phyloP scores from a whole-genome alignment of 2,329 filamentous ascomycete species.

The Arthrobotrys sinensis region DNA sequence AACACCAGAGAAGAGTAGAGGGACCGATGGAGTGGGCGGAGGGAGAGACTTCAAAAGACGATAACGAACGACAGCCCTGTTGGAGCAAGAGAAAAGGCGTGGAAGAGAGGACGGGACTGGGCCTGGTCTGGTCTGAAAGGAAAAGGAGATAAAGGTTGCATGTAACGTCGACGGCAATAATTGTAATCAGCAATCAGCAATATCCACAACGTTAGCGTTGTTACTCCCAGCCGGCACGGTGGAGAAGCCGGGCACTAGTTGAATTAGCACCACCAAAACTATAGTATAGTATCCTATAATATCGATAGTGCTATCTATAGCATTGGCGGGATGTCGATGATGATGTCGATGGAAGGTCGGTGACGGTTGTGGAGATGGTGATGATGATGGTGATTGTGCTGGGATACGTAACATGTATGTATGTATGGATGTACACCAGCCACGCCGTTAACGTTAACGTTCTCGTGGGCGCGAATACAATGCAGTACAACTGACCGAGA shows the following conservation, averaged over 20 bases:
- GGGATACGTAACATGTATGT: too few species aligned
- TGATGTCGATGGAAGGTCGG: too few species aligned
- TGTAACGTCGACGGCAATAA: conserved; percentile 11
- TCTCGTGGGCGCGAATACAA: too few species aligned
- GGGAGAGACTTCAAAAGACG: neutral
- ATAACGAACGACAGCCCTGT: conserved; percentile 8
- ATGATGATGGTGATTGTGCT: too few species aligned
- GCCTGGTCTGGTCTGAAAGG: neutral
- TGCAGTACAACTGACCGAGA: neutral
- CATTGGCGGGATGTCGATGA: too few species aligned
- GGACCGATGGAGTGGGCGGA: neutral
- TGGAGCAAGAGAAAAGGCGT: neutral
- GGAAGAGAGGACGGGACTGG: neutral
- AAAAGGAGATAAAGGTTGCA: conserved; percentile 2
- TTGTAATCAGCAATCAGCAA: neutral
- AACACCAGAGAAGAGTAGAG: conserved; percentile 15
- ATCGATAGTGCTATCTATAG: too few species aligned
- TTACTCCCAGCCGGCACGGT: neutral
- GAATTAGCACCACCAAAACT: too few species aligned
- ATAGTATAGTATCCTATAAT: too few species aligned
- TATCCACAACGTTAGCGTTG: conserved; percentile 1
- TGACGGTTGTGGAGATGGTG: too few species aligned
- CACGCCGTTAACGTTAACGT: too few species aligned
- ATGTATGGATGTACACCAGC: too few species aligned
- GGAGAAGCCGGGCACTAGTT: neutral